Conservation (phyloP, 352 stramenopile genomes). For the Phytophthora rubi region DNA sequence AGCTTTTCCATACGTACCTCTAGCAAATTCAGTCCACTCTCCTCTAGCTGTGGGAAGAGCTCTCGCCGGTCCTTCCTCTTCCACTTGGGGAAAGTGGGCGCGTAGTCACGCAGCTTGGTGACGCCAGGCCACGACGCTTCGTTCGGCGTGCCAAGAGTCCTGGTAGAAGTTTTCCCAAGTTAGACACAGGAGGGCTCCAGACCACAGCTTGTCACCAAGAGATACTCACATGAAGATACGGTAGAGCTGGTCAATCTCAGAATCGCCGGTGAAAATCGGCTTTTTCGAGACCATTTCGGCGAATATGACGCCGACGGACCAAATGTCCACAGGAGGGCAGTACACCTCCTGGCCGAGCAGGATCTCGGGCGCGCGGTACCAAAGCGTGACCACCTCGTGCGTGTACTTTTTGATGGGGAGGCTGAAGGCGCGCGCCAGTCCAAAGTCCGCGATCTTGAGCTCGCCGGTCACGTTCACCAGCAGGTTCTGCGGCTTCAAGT, state of each 20-base stretch:
- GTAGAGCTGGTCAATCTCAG: conserved; percentile 90
- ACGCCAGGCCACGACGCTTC: conserved; percentile 97
- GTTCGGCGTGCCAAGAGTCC: conserved; percentile 95
- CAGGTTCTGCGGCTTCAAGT: conserved; percentile 99
- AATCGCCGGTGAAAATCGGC: conserved; percentile 82
- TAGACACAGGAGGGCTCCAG: neutral
- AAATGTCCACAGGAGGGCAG: conserved; percentile 87
- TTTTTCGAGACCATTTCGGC: conserved; percentile 88
- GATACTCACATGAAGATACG: conserved; percentile 76
- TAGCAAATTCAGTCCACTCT: conserved; percentile 65
- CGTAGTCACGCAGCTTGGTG: conserved; percentile 96
- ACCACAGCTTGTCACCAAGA: neutral
- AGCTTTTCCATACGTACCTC: conserved; percentile 36
- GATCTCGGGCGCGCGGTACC: conserved; percentile 99
- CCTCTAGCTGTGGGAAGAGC: conserved; percentile 68
- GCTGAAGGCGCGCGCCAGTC: conserved; percentile 96
- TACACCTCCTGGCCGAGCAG: conserved; percentile 94
- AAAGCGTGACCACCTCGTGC: conserved; percentile 99
- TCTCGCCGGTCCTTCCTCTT: conserved; percentile 82
- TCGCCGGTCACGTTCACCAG: conserved; percentile 94
- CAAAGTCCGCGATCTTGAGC: conserved; percentile 99
- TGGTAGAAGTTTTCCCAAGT: conserved; percentile 18
- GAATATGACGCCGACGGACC: conserved; percentile 88
- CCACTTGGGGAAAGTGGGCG: conserved; percentile 96
- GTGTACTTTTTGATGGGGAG: conserved; percentile 98